Conservation (phyloP, 306 rosid genomes). For the Citrullus amarus region DNA sequence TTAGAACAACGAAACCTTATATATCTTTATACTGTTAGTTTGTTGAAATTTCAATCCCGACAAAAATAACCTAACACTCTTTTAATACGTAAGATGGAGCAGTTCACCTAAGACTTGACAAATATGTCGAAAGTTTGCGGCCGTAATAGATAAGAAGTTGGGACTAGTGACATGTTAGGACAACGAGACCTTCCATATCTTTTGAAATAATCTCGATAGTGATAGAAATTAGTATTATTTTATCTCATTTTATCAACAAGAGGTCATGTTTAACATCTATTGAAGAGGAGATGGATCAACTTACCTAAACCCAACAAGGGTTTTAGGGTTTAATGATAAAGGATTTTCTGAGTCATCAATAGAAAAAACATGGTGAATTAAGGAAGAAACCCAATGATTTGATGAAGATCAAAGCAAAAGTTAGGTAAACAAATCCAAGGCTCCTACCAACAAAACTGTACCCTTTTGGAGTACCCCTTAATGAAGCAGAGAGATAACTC, state of each 20-base stretch:
- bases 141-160: background rate
- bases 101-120: background rate
- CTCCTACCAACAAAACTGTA: constrained; percentile 13
- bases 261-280: background rate
- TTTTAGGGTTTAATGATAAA: background rate
- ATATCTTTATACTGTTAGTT: background rate
- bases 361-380: constrained; percentile 4
- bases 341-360: background rate
- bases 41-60: background rate
- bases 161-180: background rate
- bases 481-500: background rate
- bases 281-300: background rate
- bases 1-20: background rate
- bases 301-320: background rate
- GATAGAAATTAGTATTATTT: background rate
- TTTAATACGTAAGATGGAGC: background rate
- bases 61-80: background rate
- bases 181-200: background rate
- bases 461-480: background rate
- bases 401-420: background rate
- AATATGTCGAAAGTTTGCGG: background rate
- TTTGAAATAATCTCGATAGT: background rate
- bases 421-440: constrained; percentile 10
- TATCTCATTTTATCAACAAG: background rate
- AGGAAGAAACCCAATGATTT: background rate